phyloP scores from a whole-genome alignment of 768 basidiomycete genomes.

The Fistulinella prunicolor region DNA sequence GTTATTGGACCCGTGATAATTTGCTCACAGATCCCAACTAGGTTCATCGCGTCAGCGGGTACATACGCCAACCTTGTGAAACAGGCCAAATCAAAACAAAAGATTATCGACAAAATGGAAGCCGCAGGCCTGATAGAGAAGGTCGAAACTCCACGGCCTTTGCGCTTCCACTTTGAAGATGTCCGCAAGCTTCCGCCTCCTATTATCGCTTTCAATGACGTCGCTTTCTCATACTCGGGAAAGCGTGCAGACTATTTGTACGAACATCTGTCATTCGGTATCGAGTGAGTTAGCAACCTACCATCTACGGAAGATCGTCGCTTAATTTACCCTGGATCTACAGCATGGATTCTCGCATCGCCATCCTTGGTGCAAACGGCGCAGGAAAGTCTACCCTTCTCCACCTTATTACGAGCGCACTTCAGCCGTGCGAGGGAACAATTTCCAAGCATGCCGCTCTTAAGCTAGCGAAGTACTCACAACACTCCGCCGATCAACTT shows the following conservation, averaged over 20 bases:
- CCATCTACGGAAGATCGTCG: constrained; percentile 1
- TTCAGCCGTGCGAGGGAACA: constrained; percentile 82
- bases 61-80: constrained; percentile 98
- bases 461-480: constrained; percentile 97
- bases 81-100: constrained; percentile 99
- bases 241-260: constrained; percentile 87
- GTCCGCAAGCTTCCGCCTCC: constrained; percentile 91
- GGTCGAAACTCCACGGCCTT: constrained; percentile 66
- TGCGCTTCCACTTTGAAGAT: constrained; percentile 96
- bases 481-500: constrained; percentile 97
- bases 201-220: constrained; percentile 93
- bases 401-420: constrained; percentile 79
- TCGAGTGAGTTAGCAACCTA: constrained; percentile 68
- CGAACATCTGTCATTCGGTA: constrained; percentile 89
- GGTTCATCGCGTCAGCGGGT: constrained; percentile 99
- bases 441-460: constrained; percentile 84
- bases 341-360: constrained; percentile 92
- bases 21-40: constrained; percentile 24
- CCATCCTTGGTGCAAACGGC: constrained; percentile 96
- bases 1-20: background rate
- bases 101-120: constrained; percentile 99
- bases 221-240: constrained; percentile 95
- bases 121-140: constrained; percentile 96
- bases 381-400: constrained; percentile 92
- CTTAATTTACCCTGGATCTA: constrained; percentile 5